These are phyloP conservation scores for Erythrobasidium hasegawianum DNA, from an alignment of 1,284 basidiomycete genomes.

Conservation along the genomic window DNA sequence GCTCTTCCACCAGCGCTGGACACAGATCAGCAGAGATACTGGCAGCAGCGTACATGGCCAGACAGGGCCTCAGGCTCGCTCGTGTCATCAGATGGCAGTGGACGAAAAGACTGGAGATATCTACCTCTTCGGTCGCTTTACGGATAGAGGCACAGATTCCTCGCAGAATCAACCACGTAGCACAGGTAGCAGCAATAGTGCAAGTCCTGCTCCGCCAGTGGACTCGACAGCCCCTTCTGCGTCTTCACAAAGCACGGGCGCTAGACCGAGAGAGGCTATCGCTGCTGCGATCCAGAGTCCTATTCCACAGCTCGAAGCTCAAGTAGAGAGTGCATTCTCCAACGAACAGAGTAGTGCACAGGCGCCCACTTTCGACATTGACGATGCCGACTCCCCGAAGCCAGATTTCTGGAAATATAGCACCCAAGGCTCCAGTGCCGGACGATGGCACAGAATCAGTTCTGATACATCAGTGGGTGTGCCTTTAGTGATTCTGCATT, in stretches of 20 bases:
- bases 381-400: background rate
- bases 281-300: background rate
- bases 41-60: slow-evolving; percentile 12
- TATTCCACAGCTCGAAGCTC: background rate
- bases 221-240: background rate
- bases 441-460: slow-evolving; percentile 48
- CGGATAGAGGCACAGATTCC: slow-evolving; percentile 34
- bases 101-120: slow-evolving; percentile 48
- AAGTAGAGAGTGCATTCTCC: background rate
- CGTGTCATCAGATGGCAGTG: slow-evolving; percentile 49
- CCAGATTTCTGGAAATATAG: slow-evolving; percentile 49
- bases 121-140: slow-evolving; percentile 49
- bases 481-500: too few relatives aligned
- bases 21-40: slow-evolving; percentile 41
- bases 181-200: background rate
- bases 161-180: background rate
- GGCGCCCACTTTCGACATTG: background rate
- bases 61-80: slow-evolving; percentile 46
- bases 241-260: too few relatives aligned
- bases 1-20: slow-evolving; percentile 43
- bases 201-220: background rate
- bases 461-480: slow-evolving; percentile 41
- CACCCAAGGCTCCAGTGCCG: slow-evolving; percentile 41
- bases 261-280: background rate
- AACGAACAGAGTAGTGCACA: background rate